Percentiles rank a stretch among this genome's conserved stretches.
phyloP scores from a whole-genome alignment of 2,329 filamentous ascomycete genomes.

The Venturia nashicola region DNA sequence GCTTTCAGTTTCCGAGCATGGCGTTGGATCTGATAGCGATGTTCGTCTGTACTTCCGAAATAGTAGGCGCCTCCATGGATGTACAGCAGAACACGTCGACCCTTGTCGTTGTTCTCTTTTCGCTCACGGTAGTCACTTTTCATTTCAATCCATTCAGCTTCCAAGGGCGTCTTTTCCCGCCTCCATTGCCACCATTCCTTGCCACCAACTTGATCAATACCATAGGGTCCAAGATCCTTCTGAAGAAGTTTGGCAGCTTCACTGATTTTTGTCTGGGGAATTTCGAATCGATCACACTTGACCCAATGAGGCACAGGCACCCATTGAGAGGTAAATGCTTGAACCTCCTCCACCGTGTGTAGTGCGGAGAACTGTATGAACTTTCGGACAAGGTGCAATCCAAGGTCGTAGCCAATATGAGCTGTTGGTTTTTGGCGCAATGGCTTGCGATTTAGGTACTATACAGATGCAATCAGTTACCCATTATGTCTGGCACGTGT shows the following conservation, averaged over 20 bases:
- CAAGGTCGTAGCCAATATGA: conserved; percentile 89
- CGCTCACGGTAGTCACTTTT: conserved; percentile 64
- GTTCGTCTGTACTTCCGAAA: conserved; percentile 90
- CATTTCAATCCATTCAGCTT: conserved; percentile 97
- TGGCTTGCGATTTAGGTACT: conserved; percentile 69
- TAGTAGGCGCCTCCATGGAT: conserved; percentile 91
- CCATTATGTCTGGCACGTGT: background rate
- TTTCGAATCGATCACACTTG: conserved; percentile 55
- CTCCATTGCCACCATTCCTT: conserved; percentile 86
- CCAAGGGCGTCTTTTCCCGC: conserved; percentile 50
- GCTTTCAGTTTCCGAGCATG: conserved; percentile 91
- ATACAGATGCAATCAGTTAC: conserved; percentile 24
- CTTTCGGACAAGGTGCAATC: conserved; percentile 71
- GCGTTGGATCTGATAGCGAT: conserved; percentile 95
- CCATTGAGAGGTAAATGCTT: conserved; percentile 83
- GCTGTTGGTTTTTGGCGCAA: conserved; percentile 70
- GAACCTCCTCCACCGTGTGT: conserved; percentile 85
- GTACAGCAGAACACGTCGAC: conserved; percentile 77
- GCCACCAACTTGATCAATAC: conserved; percentile 66
- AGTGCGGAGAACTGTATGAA: conserved; percentile 79
- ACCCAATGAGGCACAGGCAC: conserved; percentile 86
- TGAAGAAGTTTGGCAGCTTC: conserved; percentile 56
- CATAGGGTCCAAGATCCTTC: conserved; percentile 64
- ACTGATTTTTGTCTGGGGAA: conserved; percentile 51
- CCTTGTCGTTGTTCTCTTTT: conserved; percentile 37